Evolutionary conservation across 2,329 filamentous ascomycete species (phyloP), one percentile per base, ranked within the genome.

Genomic region (Colletotrichum brevisporum): DNA sequence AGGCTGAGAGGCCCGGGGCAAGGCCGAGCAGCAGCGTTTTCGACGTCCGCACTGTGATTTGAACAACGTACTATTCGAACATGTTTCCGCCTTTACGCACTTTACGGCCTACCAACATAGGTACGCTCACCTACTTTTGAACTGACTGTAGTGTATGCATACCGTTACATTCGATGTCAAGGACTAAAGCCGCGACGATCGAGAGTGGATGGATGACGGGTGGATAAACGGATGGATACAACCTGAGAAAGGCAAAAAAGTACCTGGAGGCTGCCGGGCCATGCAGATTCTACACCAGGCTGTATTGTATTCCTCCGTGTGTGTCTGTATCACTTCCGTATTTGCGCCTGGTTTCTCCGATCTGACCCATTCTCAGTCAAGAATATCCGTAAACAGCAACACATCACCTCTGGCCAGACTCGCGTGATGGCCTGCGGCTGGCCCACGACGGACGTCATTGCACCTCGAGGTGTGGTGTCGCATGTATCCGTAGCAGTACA

Each of bases 111-210:
- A 12, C 31, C 31, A 9, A 10, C 31, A 3, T 36, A n/a, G n/a
- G n/a, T n/a, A 36, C 47, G 27, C 56, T 57, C 54, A 53, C 62
- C 50, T 63, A 43, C 54, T 59, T 50, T 57, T 56, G 36, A 52
- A 15, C 21, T 16, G 26, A 27, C 51, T 21, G 47, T 26, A 26
- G 43, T 54, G 66, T 52, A 45, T 26, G 54, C 50, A 55, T 51
- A 66, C 62, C 62, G 66, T 69, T 69, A 47, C 54, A 69, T 60
- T 69, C 66, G 55, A 66, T 60, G 43, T 43, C 36, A 50, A 69
- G 27, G 39, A 55, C 16, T n/a, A 50, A 66, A 39, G 39, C 48
- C 36, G 55, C 51, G 66, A 66, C 62, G 62, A 69, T 69, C 66
- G 55, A 36, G 47, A 60, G 62, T 66, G 50, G 66, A 60, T 51